Evolutionary conservation across 805 yeast genomes (phyloP).

Genomic region (Wickerhamomyces subpelliculosus): DNA sequence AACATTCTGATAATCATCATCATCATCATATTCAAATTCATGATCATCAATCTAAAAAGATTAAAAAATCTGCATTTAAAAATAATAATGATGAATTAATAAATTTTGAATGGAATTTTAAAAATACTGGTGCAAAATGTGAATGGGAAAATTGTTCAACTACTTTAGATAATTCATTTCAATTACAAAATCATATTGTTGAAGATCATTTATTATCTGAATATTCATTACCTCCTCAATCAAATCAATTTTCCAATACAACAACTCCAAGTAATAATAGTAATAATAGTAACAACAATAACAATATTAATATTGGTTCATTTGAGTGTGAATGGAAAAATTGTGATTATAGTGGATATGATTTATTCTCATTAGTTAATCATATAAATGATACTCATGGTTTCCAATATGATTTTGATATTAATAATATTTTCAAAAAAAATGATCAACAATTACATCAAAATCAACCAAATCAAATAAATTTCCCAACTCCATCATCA

Average conservation of each 20-base stretch:
- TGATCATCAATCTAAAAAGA: conserved; percentile 20
- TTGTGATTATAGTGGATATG: conserved; percentile 53
- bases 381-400: conserved; percentile 52
- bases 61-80: conserved; percentile 1
- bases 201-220: conserved; percentile 37
- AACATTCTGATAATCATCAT: conserved; percentile 26
- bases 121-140: conserved; percentile 41
- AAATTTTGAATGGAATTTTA: conserved; percentile 23
- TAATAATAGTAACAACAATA: not conserved
- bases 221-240: conserved; percentile 7
- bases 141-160: conserved; percentile 64
- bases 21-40: conserved; percentile 32
- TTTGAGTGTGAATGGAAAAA: conserved; percentile 66
- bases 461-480: conserved; percentile 1
- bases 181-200: conserved; percentile 45
- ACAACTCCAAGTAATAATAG: not conserved
- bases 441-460: conserved; percentile 1
- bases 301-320: conserved; percentile 1
- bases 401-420: conserved; percentile 24
- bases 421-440: conserved; percentile 8
- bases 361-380: conserved; percentile 45
- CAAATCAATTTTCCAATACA: too few species aligned
- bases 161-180: conserved; percentile 29
- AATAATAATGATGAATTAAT: conserved; percentile 2
- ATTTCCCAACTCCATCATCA: conserved; percentile 3